Conservation (phyloP, 2,329 filamentous ascomycete species). For the Graphiopsis chlorocephala region DNA sequence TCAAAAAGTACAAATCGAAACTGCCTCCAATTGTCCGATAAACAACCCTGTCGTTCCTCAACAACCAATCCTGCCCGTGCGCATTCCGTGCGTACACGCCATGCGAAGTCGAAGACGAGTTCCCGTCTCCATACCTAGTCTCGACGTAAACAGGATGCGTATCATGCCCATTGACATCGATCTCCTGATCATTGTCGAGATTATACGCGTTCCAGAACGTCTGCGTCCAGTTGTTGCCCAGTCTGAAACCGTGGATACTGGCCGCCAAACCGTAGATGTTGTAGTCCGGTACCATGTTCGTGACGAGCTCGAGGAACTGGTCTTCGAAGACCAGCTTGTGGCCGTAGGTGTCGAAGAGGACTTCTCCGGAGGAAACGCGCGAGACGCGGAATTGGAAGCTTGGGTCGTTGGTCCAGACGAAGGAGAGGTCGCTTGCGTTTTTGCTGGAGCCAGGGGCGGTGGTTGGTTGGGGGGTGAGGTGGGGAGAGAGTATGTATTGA, state of each 20-base stretch:
- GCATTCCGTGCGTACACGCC: conserved; percentile 36
- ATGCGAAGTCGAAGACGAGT: conserved; percentile 24
- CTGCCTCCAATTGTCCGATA: conserved; percentile 34
- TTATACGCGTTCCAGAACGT: conserved; percentile 35
- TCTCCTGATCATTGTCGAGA: conserved; percentile 24
- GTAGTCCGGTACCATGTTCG: conserved; percentile 29
- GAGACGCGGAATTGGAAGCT: conserved; percentile 31
- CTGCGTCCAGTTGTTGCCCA: conserved; percentile 33
- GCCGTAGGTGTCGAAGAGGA: conserved; percentile 33
- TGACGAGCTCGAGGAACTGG: conserved; percentile 33
- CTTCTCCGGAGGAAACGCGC: conserved; percentile 27
- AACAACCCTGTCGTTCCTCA: conserved; percentile 26
- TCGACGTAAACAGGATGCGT: conserved; percentile 35
- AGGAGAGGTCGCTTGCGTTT: conserved; percentile 27
- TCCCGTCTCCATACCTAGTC: conserved; percentile 28
- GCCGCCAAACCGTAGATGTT: conserved; percentile 35
- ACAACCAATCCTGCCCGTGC: conserved; percentile 35
- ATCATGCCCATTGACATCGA: conserved; percentile 31
- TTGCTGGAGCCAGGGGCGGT: conserved; percentile 19
- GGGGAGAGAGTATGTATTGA: conserved; percentile 24
- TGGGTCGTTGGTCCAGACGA: conserved; percentile 29
- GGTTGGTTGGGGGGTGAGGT: conserved; percentile 18
- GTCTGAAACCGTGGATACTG: conserved; percentile 29
- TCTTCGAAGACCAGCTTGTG: conserved; percentile 32
- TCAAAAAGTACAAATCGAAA: conserved; percentile 27